Percentiles rank a stretch among this genome's conserved stretches.
phyloP scores from a whole-genome alignment of 31 red algal species.

The Bonnemaisonia californica region DNA sequence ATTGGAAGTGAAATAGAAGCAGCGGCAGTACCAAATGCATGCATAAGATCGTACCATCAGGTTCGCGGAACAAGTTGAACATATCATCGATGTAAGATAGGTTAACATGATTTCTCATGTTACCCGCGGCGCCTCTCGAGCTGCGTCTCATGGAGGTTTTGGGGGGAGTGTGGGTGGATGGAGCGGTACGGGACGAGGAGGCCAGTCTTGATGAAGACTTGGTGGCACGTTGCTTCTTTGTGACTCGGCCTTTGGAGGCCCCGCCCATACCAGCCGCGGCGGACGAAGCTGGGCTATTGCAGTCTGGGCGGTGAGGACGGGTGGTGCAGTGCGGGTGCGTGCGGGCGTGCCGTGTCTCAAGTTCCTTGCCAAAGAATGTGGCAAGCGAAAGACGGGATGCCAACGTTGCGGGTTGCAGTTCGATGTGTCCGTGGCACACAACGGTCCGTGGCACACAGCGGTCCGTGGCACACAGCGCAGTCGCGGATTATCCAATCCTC shows the following conservation, averaged over 20 bases:
- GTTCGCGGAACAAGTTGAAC: constrained; percentile 49
- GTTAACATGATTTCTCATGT: constrained; percentile 18
- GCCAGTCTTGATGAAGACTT: not conserved
- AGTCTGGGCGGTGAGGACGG: not conserved
- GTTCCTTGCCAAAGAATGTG: not conserved
- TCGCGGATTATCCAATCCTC: too few species aligned
- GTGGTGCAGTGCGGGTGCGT: not conserved
- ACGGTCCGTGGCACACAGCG: constrained; percentile 7
- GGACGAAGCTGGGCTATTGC: not conserved
- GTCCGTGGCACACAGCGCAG: too few species aligned
- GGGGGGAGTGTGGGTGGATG: not conserved
- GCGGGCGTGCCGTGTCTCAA: not conserved
- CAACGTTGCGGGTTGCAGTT: not conserved
- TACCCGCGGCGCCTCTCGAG: constrained; percentile 24
- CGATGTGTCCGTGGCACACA: constrained; percentile 8
- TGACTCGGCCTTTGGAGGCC: constrained; percentile 69
- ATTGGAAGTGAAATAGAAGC: too few species aligned
- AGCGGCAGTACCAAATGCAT: too few species aligned
- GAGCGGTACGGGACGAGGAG: not conserved
- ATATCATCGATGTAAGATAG: constrained; percentile 57
- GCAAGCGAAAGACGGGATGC: not conserved
- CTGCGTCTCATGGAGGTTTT: constrained; percentile 53
- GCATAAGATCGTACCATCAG: constrained; percentile 42
- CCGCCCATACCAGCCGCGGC: constrained; percentile 60
- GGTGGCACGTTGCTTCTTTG: constrained; percentile 57